Percentiles rank a stretch among this genome's conserved stretches.
These are phyloP conservation scores for Solanum chaucha DNA, from an alignment of 257 asterid genomes.

Conservation along the genomic window DNA sequence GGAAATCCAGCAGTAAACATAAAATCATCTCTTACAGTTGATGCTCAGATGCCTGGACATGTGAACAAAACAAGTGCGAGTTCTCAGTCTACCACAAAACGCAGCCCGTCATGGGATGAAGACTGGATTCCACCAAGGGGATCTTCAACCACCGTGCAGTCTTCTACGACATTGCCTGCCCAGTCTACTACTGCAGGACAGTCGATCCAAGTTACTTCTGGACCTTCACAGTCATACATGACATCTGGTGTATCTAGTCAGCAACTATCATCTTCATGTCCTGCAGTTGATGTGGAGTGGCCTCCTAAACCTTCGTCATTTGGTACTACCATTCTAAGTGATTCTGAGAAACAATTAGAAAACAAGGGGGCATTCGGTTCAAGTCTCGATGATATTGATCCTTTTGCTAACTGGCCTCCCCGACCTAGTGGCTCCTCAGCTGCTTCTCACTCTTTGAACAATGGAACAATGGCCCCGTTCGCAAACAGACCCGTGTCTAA, in stretches of 20 bases:
- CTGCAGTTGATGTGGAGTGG: constrained; percentile 97
- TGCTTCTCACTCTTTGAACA: constrained; percentile 33
- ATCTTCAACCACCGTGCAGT: constrained; percentile 32
- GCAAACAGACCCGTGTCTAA: constrained; percentile 19
- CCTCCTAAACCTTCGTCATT: constrained; percentile 57
- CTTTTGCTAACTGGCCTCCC: constrained; percentile 96
- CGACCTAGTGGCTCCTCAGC: constrained; percentile 39
- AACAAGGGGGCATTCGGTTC: constrained; percentile 32
- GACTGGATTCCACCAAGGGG: constrained; percentile 77
- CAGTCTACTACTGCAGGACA: constrained; percentile 35
- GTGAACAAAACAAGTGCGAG: constrained; percentile 29
- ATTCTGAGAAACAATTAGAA: constrained; percentile 24
- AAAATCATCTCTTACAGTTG: constrained; percentile 29
- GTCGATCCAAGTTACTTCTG: constrained; percentile 28
- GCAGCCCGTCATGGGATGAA: constrained; percentile 84
- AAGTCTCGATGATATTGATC: constrained; percentile 60
- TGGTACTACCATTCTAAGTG: constrained; percentile 20
- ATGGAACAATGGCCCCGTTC: constrained; percentile 29
- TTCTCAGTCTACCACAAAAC: constrained; percentile 36
- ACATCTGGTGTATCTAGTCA: constrained; percentile 36
- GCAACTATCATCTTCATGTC: constrained; percentile 52
- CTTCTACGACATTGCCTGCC: constrained; percentile 30
- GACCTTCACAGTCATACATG: constrained; percentile 18
- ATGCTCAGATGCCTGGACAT: constrained; percentile 41
- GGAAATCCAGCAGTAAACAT: constrained; percentile 49